phyloP scores from a whole-genome alignment of 1,139 yeast genomes.

The Debaryomycetaceae sp. region DNA sequence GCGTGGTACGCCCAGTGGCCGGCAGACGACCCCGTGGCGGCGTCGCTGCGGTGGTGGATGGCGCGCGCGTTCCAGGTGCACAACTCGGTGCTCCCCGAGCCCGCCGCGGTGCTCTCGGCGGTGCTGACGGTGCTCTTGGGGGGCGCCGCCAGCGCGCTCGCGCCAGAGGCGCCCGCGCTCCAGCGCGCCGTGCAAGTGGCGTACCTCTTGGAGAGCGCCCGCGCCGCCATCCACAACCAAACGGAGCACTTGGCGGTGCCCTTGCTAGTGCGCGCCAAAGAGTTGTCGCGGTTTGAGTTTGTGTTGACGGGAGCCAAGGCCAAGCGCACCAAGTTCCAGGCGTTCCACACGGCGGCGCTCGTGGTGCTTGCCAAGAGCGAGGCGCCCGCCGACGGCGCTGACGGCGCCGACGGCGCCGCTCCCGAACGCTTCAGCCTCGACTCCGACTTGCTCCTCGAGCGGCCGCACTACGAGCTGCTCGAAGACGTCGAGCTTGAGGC shows the following conservation, averaged over 20 bases:
- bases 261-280: conserved; percentile 48
- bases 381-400: conserved; percentile 14
- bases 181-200: conserved; percentile 38
- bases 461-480: conserved; percentile 60
- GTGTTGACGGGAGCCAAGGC: conserved; percentile 86
- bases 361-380: conserved; percentile 71
- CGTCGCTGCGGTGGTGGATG: conserved; percentile 69
- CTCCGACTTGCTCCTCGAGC: conserved; percentile 78
- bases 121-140: conserved; percentile 37
- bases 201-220: conserved; percentile 65
- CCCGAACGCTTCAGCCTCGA: conserved; percentile 62
- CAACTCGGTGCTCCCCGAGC: conserved; percentile 55
- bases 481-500: conserved; percentile 41
- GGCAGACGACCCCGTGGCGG: conserved; percentile 30
- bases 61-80: conserved; percentile 62
- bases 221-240: conserved; percentile 55
- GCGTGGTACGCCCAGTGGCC: conserved; percentile 5
- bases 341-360: conserved; percentile 63
- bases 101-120: conserved; percentile 43
- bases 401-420: conserved; percentile 15
- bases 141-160: conserved; percentile 24
- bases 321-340: conserved; percentile 81
- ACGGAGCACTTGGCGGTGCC: conserved; percentile 55
- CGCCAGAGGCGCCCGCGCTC: conserved; percentile 20
- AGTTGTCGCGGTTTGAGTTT: conserved; percentile 56